Conservation (phyloP, 495 filamentous ascomycete species). For the Annulohypoxylon moriforme region DNA sequence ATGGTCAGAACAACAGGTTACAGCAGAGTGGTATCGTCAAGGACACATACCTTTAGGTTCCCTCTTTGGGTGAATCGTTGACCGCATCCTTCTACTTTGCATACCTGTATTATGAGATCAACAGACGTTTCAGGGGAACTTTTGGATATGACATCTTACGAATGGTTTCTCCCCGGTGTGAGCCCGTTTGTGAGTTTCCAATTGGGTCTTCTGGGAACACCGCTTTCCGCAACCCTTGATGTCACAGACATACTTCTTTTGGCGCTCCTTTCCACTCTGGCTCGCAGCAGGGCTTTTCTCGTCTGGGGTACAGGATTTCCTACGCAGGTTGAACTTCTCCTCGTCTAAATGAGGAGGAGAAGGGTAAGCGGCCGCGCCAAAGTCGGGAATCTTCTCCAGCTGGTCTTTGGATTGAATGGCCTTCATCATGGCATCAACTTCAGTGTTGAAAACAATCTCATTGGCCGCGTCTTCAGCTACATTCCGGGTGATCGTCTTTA, state of each 20-base stretch:
- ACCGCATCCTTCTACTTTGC: conserved; percentile 78
- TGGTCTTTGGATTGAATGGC: conserved; percentile 81
- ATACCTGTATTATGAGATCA: conserved; percentile 63
- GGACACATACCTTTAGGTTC: conserved; percentile 78
- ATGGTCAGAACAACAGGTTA: conserved; percentile 12
- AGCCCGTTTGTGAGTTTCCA: conserved; percentile 89
- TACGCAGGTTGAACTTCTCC: conserved; percentile 40
- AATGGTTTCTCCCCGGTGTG: conserved; percentile 94
- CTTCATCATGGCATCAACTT: conserved; percentile 92
- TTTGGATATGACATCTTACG: conserved; percentile 65
- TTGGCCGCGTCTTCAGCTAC: conserved; percentile 36
- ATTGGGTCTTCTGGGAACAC: conserved; percentile 92
- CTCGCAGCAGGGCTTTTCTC: background rate
- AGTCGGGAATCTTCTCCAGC: conserved; percentile 33
- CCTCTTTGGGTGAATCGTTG: conserved; percentile 88
- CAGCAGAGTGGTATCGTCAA: background rate
- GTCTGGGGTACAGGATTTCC: conserved; percentile 33
- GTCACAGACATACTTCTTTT: conserved; percentile 80
- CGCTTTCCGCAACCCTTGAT: conserved; percentile 81
- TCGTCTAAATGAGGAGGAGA: conserved; percentile 35
- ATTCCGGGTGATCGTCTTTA: conserved; percentile 46
- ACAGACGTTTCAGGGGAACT: background rate
- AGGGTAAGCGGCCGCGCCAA: conserved; percentile 31
- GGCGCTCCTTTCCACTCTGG: conserved; percentile 30
- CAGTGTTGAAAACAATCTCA: conserved; percentile 75